Conservation (phyloP, 805 yeast species). For the Gaillardinia entomophila region DNA sequence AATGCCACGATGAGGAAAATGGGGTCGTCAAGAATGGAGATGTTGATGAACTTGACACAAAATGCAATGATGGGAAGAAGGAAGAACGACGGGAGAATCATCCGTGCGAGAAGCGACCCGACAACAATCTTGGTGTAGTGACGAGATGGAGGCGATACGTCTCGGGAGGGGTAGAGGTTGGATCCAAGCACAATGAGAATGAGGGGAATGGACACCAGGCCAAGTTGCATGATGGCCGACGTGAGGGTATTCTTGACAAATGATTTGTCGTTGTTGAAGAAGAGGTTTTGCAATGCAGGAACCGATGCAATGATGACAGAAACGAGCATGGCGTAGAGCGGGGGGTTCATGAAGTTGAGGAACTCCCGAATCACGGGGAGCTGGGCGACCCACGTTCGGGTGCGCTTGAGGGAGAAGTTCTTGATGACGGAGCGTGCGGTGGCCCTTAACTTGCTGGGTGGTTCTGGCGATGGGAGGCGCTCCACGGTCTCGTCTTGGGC, state of each 20-base stretch:
- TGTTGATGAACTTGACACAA: constrained; percentile 56
- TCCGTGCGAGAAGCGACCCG: constrained; percentile 68
- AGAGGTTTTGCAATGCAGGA: constrained; percentile 49
- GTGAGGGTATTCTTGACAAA: constrained; percentile 64
- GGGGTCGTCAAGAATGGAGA: constrained; percentile 75
- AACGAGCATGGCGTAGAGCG: constrained; percentile 68
- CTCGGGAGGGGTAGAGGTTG: constrained; percentile 65
- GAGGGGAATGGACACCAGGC: constrained; percentile 72
- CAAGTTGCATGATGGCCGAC: constrained; percentile 57
- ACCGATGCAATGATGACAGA: constrained; percentile 67
- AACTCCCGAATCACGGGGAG: constrained; percentile 14
- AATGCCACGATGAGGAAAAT: constrained; percentile 74
- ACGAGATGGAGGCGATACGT: constrained; percentile 59
- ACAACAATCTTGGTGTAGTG: constrained; percentile 59
- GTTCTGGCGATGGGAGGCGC: background rate
- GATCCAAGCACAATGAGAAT: constrained; percentile 73
- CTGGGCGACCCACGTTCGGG: constrained; percentile 3
- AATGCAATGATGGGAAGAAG: constrained; percentile 62
- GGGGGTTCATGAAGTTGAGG: constrained; percentile 66
- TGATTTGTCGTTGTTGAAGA: constrained; percentile 47
- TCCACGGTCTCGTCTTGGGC: background rate
- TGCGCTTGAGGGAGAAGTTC: background rate
- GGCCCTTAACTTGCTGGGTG: background rate
- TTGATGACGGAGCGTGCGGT: background rate
- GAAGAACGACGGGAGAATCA: constrained; percentile 69